Evolutionary conservation across 2,329 filamentous ascomycete genomes (phyloP).

Genomic region (Fusarium sp.): DNA sequence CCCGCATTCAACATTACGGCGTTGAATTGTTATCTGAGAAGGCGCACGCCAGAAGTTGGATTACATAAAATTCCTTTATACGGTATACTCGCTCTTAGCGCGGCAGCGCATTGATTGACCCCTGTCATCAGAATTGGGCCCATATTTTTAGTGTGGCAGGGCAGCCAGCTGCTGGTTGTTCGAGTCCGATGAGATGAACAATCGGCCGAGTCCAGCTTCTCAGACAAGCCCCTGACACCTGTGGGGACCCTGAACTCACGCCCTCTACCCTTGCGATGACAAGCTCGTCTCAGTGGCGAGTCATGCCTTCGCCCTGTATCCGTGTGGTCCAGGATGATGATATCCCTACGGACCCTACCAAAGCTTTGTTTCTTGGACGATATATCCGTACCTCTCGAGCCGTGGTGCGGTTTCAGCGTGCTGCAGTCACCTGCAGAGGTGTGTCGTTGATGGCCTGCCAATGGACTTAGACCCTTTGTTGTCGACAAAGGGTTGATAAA

Average conservation of each 20-base stretch:
- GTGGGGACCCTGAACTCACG: conserved; percentile 22
- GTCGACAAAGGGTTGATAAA: not conserved
- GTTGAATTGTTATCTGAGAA: not conserved
- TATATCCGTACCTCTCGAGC: conserved; percentile 14
- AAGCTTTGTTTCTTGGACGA: conserved; percentile 26
- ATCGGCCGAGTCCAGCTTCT: conserved; percentile 40
- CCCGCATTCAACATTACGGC: not conserved
- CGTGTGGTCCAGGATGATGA: conserved; percentile 8
- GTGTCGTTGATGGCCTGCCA: conserved; percentile 15
- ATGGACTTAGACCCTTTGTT: not conserved
- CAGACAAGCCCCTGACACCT: conserved; percentile 19
- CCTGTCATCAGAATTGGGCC: not conserved
- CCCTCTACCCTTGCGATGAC: conserved; percentile 26
- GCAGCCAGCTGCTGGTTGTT: conserved; percentile 13
- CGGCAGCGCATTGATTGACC: conserved; percentile 6
- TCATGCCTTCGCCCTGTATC: conserved; percentile 32
- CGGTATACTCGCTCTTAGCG: conserved; percentile 24
- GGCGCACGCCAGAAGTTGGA: not conserved
- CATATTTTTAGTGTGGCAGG: conserved; percentile 11
- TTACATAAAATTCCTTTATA: conserved; percentile 1
- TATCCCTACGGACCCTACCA: conserved; percentile 11
- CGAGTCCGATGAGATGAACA: conserved; percentile 28
- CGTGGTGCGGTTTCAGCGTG: conserved; percentile 13
- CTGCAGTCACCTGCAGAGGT: conserved; percentile 4
- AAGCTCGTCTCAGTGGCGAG: conserved; percentile 28